These are phyloP conservation scores for Fonsecaea erecta DNA, from an alignment of 2,329 filamentous ascomycete species.

Conservation along the genomic window DNA sequence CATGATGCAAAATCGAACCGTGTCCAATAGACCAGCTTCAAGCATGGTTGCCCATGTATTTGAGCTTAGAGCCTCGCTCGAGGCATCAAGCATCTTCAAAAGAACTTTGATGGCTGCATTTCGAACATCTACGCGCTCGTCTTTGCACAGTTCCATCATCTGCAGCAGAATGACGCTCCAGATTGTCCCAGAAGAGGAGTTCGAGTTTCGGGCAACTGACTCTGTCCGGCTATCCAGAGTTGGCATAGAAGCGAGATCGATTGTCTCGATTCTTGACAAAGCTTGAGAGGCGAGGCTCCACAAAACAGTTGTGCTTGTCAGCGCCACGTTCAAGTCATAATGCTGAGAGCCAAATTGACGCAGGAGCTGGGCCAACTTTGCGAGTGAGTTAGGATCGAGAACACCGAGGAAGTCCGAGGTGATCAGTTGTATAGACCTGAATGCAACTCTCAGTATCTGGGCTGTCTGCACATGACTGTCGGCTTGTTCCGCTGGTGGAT, in stretches of 20 bases:
- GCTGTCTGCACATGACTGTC: slow-evolving; percentile 24
- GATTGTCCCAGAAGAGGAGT: slow-evolving; percentile 16
- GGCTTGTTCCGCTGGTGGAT: slow-evolving; percentile 42
- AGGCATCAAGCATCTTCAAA: slow-evolving; percentile 88
- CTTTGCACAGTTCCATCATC: slow-evolving; percentile 46
- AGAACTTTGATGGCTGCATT: slow-evolving; percentile 83
- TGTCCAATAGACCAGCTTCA: slow-evolving; percentile 36
- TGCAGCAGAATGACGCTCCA: slow-evolving; percentile 33
- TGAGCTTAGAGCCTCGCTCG: slow-evolving; percentile 66
- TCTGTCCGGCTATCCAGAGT: slow-evolving; percentile 2
- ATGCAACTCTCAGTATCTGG: slow-evolving; percentile 79
- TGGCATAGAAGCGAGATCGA: slow-evolving; percentile 21
- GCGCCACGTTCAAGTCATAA: slow-evolving; percentile 91
- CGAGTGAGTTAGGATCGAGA: slow-evolving; percentile 71
- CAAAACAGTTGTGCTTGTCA: slow-evolving; percentile 94
- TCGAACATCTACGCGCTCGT: slow-evolving; percentile 47
- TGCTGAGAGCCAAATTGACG: slow-evolving; percentile 87
- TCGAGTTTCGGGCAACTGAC: neutral
- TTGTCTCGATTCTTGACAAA: slow-evolving; percentile 22
- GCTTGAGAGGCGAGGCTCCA: slow-evolving; percentile 79
- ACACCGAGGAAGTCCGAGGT: slow-evolving; percentile 90
- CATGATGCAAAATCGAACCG: slow-evolving; percentile 18
- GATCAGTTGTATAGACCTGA: slow-evolving; percentile 86
- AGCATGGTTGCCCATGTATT: slow-evolving; percentile 54
- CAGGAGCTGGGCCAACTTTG: slow-evolving; percentile 81